Evolutionary conservation across 805 yeast species (phyloP), one percentile per base, ranked within the genome.

Genomic region (Torulaspora microellipsoides): DNA sequence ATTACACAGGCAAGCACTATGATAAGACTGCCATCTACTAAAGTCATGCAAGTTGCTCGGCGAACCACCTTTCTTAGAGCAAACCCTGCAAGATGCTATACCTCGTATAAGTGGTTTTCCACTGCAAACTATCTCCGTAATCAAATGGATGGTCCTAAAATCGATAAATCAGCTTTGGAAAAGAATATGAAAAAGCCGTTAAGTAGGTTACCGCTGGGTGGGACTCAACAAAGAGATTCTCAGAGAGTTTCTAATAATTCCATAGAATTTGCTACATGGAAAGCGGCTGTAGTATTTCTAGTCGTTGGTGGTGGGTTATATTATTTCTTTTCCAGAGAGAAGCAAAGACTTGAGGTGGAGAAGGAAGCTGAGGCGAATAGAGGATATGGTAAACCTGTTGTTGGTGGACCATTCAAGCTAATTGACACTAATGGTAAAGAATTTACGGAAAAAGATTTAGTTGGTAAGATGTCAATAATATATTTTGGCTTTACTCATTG

Each of bases 401-500:
- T 93, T 49, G 99, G 99, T 15, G 98, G 98, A 0, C 83, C 88
- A 10, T 93, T 93, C 65, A 69, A 74, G 44, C 69, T 93, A 49
- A 67, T 76, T 8, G 96, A 91, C 61, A 73, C 76, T 28, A 67
- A 88, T 40, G 89, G 90, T 31, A 66, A 83, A 23, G 65, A 62
- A 14, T 93, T 93, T 65, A 88, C 96, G 1, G 80, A 88, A 23
- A 72, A 86, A 49, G 75, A 91, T 54, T 69, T 93, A 58, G 66
- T 76, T 49, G 93, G 90, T 28, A 83, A 78, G 62, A 93, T 89
- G 66, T 79, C 91, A 9, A 70, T 93, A 36, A 65, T 91, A n/a
- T 93, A 93, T 64, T 93, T 93, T 67, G 99, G 99, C 0, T 93
- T 93, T 70, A 85, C 96, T 3, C 90, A 90, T 67, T 93, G 99